Evolutionary conservation across 495 filamentous ascomycete species (phyloP).

Genomic region (Hyphodiscus hymeniophilus): DNA sequence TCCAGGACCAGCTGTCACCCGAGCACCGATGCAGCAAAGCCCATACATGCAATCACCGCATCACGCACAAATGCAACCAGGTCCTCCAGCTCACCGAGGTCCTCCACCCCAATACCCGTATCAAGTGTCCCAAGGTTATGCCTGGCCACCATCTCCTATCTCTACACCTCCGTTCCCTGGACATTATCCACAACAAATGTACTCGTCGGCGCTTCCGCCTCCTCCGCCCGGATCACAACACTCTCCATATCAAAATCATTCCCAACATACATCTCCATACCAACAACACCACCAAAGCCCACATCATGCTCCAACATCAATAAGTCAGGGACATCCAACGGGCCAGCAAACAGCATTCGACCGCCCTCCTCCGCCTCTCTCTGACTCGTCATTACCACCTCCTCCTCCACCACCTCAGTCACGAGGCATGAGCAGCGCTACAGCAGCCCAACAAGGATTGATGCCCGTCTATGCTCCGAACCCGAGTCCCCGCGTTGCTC

Average conservation of each 20-base stretch:
- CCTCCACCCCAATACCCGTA: constrained; percentile 32
- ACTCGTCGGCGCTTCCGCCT: constrained; percentile 16
- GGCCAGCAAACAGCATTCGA: constrained; percentile 12
- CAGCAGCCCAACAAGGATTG: constrained; percentile 10
- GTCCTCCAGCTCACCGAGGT: constrained; percentile 28
- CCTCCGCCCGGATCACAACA: background rate
- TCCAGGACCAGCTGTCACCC: constrained; percentile 37
- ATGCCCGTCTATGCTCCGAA: constrained; percentile 23
- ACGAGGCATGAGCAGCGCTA: constrained; percentile 15
- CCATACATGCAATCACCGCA: constrained; percentile 28
- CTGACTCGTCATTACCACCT: constrained; percentile 22
- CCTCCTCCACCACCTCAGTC: constrained; percentile 17
- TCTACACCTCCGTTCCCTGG: constrained; percentile 31
- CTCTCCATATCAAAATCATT: constrained; percentile 1
- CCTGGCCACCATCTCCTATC: constrained; percentile 58
- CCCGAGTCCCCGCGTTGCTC: constrained; percentile 23
- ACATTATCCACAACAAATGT: constrained; percentile 17
- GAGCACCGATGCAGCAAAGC: constrained; percentile 38
- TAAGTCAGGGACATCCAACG: constrained; percentile 7
- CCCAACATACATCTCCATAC: constrained; percentile 17
- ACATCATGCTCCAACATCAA: constrained; percentile 15
- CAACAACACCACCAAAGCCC: constrained; percentile 20
- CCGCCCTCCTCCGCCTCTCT: constrained; percentile 18
- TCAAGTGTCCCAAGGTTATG: constrained; percentile 35
- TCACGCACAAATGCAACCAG: constrained; percentile 38